Evolutionary conservation across 1,284 basidiomycete species (phyloP), one percentile per base, ranked within the genome.

Genomic region (Cryptococcus floricola): DNA sequence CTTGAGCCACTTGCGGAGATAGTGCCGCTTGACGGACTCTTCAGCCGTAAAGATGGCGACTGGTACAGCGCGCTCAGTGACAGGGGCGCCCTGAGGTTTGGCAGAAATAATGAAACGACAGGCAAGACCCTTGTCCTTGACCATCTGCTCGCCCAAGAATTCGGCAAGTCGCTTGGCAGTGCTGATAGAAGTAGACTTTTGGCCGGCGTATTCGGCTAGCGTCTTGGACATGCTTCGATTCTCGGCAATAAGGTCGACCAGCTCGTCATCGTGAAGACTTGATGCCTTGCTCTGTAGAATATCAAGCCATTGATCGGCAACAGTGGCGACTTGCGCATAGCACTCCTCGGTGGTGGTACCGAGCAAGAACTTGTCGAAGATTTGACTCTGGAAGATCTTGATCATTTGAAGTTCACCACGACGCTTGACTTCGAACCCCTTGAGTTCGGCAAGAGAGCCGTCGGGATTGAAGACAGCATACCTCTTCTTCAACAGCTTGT

Each of bases 401-500:
- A 99, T 96, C 69, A 99, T 86, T 71, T 98, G 96, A 52, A 98
- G 81, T 76, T 99, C 96, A 46, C 96, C 96, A 52, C 96, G 85
- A 57, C 96, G 89, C 78, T 99, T 99, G 63, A 99, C 94, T 73
- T 98, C 96, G 78, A 99, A 99, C 0, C 96, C 96, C 73, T 99
- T 98, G 66, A 99, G 80, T 74, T 98, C 96, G 2, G 96, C 96
- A 2, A 99, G 83, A 14, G 89, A 90, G 2, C 96, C 96, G 69
- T 99, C 95, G 63, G 93, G 90, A 69, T 98, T 95, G 81, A 98
- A 98, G n/a, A 99, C 96, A 5, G 96, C 96, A 68, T 98, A 99
- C 48, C 96, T 89, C 77, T 99, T 99, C 82, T 99, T 99, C 68
- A 99, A 80, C 61, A 99, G 76, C 74, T 98, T 99, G 77, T 98